Evolutionary conservation across 768 basidiomycete genomes (phyloP).

Genomic region (Cystofilobasidium macerans): DNA sequence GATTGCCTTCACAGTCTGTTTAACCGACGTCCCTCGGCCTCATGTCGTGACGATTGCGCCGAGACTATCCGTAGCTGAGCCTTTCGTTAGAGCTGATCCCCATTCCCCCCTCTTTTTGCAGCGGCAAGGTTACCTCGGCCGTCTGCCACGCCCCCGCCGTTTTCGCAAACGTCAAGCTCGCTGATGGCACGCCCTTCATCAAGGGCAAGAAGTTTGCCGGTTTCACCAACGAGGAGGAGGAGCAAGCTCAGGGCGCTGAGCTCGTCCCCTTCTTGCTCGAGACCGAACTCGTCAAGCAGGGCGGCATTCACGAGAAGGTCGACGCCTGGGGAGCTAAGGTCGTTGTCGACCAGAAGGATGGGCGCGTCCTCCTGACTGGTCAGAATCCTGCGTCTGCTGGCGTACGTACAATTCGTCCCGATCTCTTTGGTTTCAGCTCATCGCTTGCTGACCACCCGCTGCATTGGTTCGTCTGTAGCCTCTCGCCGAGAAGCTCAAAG

Average conservation of each 20-base stretch:
- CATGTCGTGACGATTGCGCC: too few relatives aligned
- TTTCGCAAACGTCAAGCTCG: constrained; percentile 3
- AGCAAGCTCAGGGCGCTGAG: constrained; percentile 34
- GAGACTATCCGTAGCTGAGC: too few relatives aligned
- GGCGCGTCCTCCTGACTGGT: constrained; percentile 25
- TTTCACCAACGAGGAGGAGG: constrained; percentile 64
- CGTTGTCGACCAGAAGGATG: constrained; percentile 30
- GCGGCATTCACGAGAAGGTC: constrained; percentile 49
- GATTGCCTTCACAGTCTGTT: too few relatives aligned
- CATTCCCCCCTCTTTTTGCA: too few relatives aligned
- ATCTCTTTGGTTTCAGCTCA: not conserved
- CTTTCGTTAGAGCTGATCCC: too few relatives aligned
- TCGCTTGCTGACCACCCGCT: not conserved
- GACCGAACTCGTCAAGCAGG: constrained; percentile 31
- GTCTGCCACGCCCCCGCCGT: constrained; percentile 71
- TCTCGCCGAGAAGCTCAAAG: constrained; percentile 9
- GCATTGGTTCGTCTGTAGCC: not conserved
- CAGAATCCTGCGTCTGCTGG: constrained; percentile 9
- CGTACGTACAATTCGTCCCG: not conserved
- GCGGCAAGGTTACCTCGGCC: constrained; percentile 54
- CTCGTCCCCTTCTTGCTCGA: constrained; percentile 64
- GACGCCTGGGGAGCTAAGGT: constrained; percentile 50
- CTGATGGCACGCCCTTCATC: constrained; percentile 47
- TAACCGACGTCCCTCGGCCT: too few relatives aligned
- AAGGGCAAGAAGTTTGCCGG: constrained; percentile 45